Evolutionary conservation across 2,329 filamentous ascomycete genomes (phyloP).

Genomic region (Falciphora oryzae): DNA sequence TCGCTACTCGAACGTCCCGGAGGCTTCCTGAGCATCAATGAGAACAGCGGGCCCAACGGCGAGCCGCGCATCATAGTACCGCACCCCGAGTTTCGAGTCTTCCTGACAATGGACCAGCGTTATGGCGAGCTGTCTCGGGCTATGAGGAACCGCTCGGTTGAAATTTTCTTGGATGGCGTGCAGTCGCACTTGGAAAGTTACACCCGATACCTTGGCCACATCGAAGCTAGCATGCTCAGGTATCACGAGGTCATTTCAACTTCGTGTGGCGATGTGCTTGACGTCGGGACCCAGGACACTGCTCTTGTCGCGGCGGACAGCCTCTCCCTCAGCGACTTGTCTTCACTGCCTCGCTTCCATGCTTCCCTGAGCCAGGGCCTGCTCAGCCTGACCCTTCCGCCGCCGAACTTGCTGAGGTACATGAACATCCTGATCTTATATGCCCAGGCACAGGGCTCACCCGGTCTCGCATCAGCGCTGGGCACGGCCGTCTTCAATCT

Average conservation of each 20-base stretch:
- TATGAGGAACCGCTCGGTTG: constrained; percentile 92
- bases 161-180: constrained; percentile 66
- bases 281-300: constrained; percentile 25
- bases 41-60: constrained; percentile 79
- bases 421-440: constrained; percentile 19
- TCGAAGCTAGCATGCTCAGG: constrained; percentile 46
- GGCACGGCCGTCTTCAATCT: constrained; percentile 8
- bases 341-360: constrained; percentile 27
- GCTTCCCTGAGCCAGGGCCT: constrained; percentile 3
- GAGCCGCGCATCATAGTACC: constrained; percentile 74
- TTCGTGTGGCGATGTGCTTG: constrained; percentile 16
- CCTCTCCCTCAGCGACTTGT: constrained; percentile 41
- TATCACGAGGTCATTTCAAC: constrained; percentile 33
- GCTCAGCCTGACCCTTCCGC: neutral
- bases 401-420: constrained; percentile 11
- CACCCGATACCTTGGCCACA: constrained; percentile 34
- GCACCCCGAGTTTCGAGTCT: constrained; percentile 83
- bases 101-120: constrained; percentile 86
- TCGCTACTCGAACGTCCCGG: constrained; percentile 81
- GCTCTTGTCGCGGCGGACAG: constrained; percentile 38
- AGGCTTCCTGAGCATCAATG: constrained; percentile 84
- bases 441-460: constrained; percentile 10
- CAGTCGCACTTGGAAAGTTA: constrained; percentile 27
- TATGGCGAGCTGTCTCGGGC: constrained; percentile 92
- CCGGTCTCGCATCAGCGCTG: constrained; percentile 5